phyloP scores from a whole-genome alignment of 805 yeast genomes.

The Wickerhamiella nectarea region DNA sequence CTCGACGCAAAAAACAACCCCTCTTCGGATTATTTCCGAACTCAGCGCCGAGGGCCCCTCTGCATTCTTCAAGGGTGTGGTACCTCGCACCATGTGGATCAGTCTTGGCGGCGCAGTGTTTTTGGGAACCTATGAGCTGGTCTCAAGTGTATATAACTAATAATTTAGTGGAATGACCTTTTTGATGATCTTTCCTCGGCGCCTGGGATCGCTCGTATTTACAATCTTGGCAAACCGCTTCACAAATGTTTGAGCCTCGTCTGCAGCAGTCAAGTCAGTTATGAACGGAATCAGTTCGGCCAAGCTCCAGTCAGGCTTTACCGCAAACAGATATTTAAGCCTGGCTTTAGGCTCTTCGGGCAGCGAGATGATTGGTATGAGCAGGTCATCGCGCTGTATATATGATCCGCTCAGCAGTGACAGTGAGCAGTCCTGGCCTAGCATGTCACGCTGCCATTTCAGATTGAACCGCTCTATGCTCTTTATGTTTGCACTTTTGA shows the following conservation, averaged over 20 bases:
- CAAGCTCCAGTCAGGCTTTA: conserved; percentile 48
- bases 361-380: conserved; percentile 25
- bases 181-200: background rate
- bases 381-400: conserved; percentile 25
- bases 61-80: conserved; percentile 73
- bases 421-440: conserved; percentile 47
- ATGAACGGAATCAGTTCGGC: conserved; percentile 51
- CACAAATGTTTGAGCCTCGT: conserved; percentile 3
- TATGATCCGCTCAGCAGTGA: conserved; percentile 42
- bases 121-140: conserved; percentile 74
- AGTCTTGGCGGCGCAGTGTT: conserved; percentile 97
- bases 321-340: conserved; percentile 37
- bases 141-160: conserved; percentile 1
- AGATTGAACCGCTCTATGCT: conserved; percentile 26
- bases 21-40: conserved; percentile 34
- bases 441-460: conserved; percentile 30
- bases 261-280: conserved; percentile 33
- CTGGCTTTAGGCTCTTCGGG: conserved; percentile 37
- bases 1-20: conserved; percentile 35
- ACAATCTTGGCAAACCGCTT: conserved; percentile 7
- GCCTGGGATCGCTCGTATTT: background rate
- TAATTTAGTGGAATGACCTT: background rate
- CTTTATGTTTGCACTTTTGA: conserved; percentile 29
- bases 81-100: conserved; percentile 95
- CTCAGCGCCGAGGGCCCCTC: conserved; percentile 51